Conservation (phyloP, 2,329 filamentous ascomycete species). For the Dichotomopilus funicola region DNA sequence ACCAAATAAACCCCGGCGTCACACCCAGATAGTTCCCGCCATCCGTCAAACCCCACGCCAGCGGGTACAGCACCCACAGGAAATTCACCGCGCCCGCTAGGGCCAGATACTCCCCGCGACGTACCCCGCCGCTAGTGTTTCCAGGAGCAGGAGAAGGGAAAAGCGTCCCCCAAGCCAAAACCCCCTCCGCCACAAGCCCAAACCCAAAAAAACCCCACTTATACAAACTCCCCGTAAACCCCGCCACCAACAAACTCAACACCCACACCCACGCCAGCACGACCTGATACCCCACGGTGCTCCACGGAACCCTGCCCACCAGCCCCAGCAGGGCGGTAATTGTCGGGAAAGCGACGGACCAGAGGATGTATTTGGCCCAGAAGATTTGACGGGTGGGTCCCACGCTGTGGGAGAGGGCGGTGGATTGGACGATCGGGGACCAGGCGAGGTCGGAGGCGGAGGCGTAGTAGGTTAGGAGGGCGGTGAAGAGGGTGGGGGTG, state of each 20-base stretch:
- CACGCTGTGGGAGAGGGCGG: conserved; percentile 26
- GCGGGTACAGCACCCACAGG: conserved; percentile 48
- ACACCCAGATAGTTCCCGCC: conserved; percentile 46
- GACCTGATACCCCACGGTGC: conserved; percentile 47
- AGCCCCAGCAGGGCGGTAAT: conserved; percentile 42
- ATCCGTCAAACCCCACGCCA: conserved; percentile 47
- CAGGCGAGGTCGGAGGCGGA: conserved; percentile 47
- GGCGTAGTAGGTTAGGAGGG: conserved; percentile 45
- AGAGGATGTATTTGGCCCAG: conserved; percentile 51
- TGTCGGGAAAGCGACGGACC: conserved; percentile 45
- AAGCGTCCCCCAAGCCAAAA: too few relatives aligned
- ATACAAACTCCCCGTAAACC: conserved; percentile 43
- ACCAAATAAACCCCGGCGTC: conserved; percentile 43
- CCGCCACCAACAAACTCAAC: conserved; percentile 42
- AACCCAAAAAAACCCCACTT: conserved; percentile 54
- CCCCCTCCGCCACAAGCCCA: conserved; percentile 39
- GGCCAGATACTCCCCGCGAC: conserved; percentile 37
- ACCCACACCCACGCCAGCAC: conserved; percentile 46
- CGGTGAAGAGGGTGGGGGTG: conserved; percentile 42
- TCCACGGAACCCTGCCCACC: conserved; percentile 48
- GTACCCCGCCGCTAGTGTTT: too few relatives aligned
- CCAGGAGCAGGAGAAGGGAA: too few relatives aligned
- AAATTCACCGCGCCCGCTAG: conserved; percentile 44
- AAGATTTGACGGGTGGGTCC: conserved; percentile 42
- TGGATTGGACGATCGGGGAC: conserved; percentile 32